phyloP scores from a whole-genome alignment of 2,329 filamentous ascomycete genomes.

The Didymella exigua region DNA sequence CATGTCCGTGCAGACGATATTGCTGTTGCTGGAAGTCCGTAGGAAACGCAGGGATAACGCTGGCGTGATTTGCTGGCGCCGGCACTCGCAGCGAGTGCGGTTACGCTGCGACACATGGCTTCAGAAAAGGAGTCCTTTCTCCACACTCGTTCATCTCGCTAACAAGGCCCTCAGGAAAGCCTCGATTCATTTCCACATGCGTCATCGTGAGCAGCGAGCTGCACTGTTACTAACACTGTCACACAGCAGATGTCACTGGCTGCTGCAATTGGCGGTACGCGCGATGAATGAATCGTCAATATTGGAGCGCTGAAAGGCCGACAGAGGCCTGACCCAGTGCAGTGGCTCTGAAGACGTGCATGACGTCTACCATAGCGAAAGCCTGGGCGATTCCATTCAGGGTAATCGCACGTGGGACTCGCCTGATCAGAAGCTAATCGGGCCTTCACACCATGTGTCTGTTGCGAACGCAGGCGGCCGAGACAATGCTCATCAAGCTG shows the following conservation, averaged over 20 bases:
- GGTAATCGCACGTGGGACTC: conserved; percentile 35
- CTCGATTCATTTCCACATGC: conserved; percentile 36
- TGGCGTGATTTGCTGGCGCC: conserved; percentile 26
- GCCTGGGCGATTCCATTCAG: conserved; percentile 25
- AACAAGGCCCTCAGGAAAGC: conserved; percentile 29
- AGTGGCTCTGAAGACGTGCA: conserved; percentile 39
- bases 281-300: conserved; percentile 24
- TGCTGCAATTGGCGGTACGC: conserved; percentile 26
- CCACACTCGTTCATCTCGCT: conserved; percentile 49
- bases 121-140: conserved; percentile 38
- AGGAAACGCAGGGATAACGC: conserved; percentile 30
- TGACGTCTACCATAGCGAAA: conserved; percentile 32
- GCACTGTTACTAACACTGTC: conserved; percentile 22
- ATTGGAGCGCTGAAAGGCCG: conserved; percentile 19
- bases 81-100: conserved; percentile 41
- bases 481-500: conserved; percentile 10
- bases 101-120: conserved; percentile 21
- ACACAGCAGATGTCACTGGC: conserved; percentile 32
- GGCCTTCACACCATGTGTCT: conserved; percentile 7
- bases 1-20: conserved; percentile 6
- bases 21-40: conserved; percentile 1
- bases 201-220: conserved; percentile 27
- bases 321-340: conserved; percentile 33
- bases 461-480: conserved; percentile 8
- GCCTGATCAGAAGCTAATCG: conserved; percentile 25